Evolutionary conservation across 139 green algal genomes (phyloP), one percentile per base, ranked within the genome.

Genomic region (Spirogloea muscicola): DNA sequence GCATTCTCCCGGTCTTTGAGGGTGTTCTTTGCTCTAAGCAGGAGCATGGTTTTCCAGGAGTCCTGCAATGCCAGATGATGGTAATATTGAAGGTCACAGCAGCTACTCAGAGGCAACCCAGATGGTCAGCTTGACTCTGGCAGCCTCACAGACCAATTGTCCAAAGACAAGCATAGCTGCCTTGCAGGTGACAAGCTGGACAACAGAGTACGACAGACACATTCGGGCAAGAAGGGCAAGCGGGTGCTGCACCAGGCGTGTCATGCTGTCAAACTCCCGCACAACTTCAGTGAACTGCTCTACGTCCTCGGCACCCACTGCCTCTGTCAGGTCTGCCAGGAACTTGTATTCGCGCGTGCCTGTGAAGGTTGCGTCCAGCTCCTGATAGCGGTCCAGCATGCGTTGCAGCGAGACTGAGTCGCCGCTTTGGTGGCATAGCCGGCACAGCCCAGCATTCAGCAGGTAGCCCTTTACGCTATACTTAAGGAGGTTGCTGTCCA

Each of bases 401-500:
- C 84, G 84, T 55, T 46, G 58, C 34, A 75, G 67, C 52, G 59
- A 59, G 63, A 84, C 83, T 10, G 84, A 60, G 44, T 87, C 79
- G 16, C 39, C 62, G 43, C 63, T 51, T n/a, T n/a, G n/a, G 55
- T 83, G 88, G 25, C 61, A 78, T 63, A 98, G 60, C 25, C 77
- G 79, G 86, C 94, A 98, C 69, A 98, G 87, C 51, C 91, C 93
- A 0, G 94, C 91, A 62, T 91, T 88, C 36, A 98, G 85, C 46
- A 98, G 85, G 86, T 98, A 91, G 42, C 89, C 89, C 68, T 96
- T 95, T 3, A 88, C 91, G 46, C 82, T 90, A 86, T 90, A 97
- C 78, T 91, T 92, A 29, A 98, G 88, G 60, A 98, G 87, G 86
- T 98, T 96, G 88, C 95, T 97, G 49, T 96, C 90, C 51, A 94